Conservation (phyloP, 345 rosid species). For the Gossypium turneri region DNA sequence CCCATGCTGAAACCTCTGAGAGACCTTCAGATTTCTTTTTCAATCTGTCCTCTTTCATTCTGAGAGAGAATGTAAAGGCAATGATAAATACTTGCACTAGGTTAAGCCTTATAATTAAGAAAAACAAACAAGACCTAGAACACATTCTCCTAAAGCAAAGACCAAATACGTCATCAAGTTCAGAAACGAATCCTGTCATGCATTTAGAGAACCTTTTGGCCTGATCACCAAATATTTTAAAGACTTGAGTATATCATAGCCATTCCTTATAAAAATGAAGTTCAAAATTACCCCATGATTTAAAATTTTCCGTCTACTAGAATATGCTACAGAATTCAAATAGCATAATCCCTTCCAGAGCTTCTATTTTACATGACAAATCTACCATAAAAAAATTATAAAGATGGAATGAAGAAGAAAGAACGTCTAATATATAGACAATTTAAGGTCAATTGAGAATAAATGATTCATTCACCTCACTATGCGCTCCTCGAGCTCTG, state of each 20-base stretch:
- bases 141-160: not conserved
- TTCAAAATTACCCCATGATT: not conserved
- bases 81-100: not conserved
- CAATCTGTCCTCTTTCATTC: conserved; percentile 81
- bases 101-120: not conserved
- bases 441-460: not conserved
- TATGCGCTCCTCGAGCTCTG: conserved; percentile 58
- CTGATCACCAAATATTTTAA: not conserved
- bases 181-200: not conserved
- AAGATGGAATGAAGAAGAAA: not conserved
- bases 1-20: conserved; percentile 75
- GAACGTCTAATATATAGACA: not conserved
- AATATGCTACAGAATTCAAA: not conserved
- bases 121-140: not conserved
- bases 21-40: conserved; percentile 58
- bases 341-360: not conserved
- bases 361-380: not conserved
- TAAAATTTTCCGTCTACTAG: not conserved
- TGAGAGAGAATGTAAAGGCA: conserved; percentile 13
- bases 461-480: conserved; percentile 46
- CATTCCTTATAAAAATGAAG: not conserved
- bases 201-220: not conserved
- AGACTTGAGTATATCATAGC: not conserved
- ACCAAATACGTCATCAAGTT: not conserved
- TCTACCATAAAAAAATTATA: not conserved